Conservation (phyloP, 2,329 filamentous ascomycete genomes). For the Verticillium zaregamsianum region DNA sequence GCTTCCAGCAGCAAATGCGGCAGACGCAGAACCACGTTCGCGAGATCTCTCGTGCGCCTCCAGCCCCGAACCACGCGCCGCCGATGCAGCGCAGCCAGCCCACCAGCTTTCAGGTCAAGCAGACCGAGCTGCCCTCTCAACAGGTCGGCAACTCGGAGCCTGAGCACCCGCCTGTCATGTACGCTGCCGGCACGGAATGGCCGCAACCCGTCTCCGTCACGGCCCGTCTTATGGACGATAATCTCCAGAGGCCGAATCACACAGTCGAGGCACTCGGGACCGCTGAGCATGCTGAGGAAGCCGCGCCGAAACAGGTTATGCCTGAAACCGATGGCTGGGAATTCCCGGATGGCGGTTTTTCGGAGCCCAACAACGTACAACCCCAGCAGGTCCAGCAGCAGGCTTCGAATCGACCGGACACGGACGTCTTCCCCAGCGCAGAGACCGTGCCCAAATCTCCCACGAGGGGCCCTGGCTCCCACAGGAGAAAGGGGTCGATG, state of each 20-base stretch:
- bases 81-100: conserved; percentile 38
- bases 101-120: conserved; percentile 27
- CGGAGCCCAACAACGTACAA: conserved; percentile 40
- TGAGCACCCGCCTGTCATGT: conserved; percentile 41
- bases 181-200: conserved; percentile 27
- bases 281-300: conserved; percentile 35
- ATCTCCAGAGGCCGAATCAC: conserved; percentile 27
- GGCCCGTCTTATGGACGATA: conserved; percentile 27
- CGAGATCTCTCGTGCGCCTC: conserved; percentile 49
- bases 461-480: conserved; percentile 61
- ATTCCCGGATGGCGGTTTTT: conserved; percentile 74
- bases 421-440: conserved; percentile 79
- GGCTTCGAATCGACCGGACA: conserved; percentile 68
- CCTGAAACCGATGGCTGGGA: conserved; percentile 79
- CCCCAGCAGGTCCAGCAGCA: conserved; percentile 39
- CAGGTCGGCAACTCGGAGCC: conserved; percentile 51
- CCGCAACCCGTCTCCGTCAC: conserved; percentile 18
- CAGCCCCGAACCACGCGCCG: conserved; percentile 52
- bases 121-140: conserved; percentile 36
- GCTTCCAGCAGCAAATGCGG: conserved; percentile 29
- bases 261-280: conserved; percentile 33
- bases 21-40: conserved; percentile 57
- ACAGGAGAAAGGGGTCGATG: conserved; percentile 78
- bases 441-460: conserved; percentile 80
- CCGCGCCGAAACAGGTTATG: conserved; percentile 29